phyloP scores from a whole-genome alignment of 2,329 filamentous ascomycete genomes.

The Zymoseptoria ardabiliae region DNA sequence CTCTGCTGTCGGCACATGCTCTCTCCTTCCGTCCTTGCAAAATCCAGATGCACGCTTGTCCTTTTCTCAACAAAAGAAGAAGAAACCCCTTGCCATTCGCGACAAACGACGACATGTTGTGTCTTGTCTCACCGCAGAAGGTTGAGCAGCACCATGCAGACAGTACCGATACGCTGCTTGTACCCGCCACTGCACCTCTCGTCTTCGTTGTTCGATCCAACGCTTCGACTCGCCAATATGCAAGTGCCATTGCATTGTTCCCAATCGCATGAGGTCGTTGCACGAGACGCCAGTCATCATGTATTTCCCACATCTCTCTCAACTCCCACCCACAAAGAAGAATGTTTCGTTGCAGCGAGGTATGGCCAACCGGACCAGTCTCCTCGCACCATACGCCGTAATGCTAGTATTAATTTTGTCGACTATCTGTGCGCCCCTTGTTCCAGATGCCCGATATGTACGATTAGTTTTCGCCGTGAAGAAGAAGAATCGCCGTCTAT shows the following conservation, averaged over 20 bases:
- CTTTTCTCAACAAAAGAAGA: not conserved
- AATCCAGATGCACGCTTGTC: not conserved
- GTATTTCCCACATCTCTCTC: not conserved
- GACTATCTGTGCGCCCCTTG: conserved; percentile 3
- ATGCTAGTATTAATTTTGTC: conserved; percentile 14
- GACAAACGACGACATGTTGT: not conserved
- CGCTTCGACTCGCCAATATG: conserved; percentile 14
- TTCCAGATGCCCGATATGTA: conserved; percentile 20
- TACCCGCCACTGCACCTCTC: not conserved
- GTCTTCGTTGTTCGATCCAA: conserved; percentile 11
- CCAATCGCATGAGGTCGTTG: not conserved
- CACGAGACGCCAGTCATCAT: not conserved
- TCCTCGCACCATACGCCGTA: conserved; percentile 8
- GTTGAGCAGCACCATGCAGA: conserved; percentile 8
- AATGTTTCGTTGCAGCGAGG: not conserved
- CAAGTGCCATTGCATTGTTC: conserved; percentile 6
- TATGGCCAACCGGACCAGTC: not conserved
- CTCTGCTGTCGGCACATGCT: conserved; percentile 5
- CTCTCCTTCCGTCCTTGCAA: not conserved
- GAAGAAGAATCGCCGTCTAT: conserved; percentile 12
- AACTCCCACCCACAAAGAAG: not conserved
- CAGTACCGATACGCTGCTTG: conserved; percentile 18
- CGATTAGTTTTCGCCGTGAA: conserved; percentile 15
- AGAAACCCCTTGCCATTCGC: not conserved
- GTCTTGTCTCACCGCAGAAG: not conserved